Base-by-base conservation (phyloP, 2,329 filamentous ascomycete species). In the Emergomyces orientalis region DNA sequence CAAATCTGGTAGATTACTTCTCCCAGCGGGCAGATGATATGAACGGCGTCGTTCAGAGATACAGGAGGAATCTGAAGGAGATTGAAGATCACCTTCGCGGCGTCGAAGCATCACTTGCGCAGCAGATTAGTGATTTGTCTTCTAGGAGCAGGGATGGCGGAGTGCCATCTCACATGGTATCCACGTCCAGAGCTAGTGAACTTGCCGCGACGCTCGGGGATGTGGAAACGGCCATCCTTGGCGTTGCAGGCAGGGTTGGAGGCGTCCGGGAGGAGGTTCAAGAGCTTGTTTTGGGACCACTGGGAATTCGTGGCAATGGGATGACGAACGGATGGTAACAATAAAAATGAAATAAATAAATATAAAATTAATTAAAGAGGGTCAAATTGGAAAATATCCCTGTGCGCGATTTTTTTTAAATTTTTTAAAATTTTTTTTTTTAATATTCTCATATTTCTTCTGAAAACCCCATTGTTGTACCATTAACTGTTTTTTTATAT, bases 81-180 rank as follows among this genome's bases (percentile, higher is more conserved):
- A 87, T 88, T 61, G 86, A 88, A 74, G 79, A 81, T 66, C 86
- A 88, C 70, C 77, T 88, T 65, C 80, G 85, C 65, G 82, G 83
- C 9, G 81, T 88, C n/a, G 85, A 88, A 71, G 78, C 80, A 17
- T 82, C 79, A 43, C 77, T 86, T 64, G 80, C 82, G 56, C 81
- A 85, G 65, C 83, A 87, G 72, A 79, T 87, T 64, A 83, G 84
- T 69, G 80, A 83, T 52, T 79, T 84, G 68, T 72, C 76, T 41
- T 77, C 72, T 47, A 73, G 73, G 58, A 76, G 69, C 65, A 75
- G 73, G 63, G 77, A 73, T 67, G 75, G 77, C 37, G 69, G 69
- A 34, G 71, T 62, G 68, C 72, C 25, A 69, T 73, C 22, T 72
- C 75, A 61, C 67, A 76, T 62, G 78, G 5, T 7, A 9, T 82